Evolutionary conservation across 1,284 basidiomycete species (phyloP).

Genomic region (Papiliotrema terrestris): DNA sequence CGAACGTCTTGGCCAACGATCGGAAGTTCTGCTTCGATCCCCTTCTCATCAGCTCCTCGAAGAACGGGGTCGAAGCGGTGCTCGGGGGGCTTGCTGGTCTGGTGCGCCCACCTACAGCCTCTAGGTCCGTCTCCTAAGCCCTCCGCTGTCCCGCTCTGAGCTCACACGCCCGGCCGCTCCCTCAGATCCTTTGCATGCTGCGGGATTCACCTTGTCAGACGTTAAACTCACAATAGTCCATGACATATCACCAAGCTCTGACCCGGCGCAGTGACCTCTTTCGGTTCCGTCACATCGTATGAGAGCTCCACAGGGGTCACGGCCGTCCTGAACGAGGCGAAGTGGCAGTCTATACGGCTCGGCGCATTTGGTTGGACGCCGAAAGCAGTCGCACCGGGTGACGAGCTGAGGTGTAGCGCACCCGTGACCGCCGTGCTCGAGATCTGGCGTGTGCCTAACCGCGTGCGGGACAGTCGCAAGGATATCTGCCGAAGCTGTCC

Average conservation of each 20-base stretch:
- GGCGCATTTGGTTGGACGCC: not conserved
- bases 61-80: not conserved
- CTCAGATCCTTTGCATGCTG: no score
- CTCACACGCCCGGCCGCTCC: no score
- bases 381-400: not conserved
- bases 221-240: constrained; percentile 52
- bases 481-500: no score
- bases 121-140: no score
- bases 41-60: constrained; percentile 16
- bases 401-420: not conserved
- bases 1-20: constrained; percentile 52
- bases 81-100: no score
- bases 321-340: not conserved
- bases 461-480: no score
- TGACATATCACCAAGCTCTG: constrained; percentile 52
- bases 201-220: no score
- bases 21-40: constrained; percentile 60
- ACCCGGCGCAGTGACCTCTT: constrained; percentile 17
- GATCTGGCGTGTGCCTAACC: no score
- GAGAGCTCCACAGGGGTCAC: constrained; percentile 36
- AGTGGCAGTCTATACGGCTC: not conserved
- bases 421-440: no score
- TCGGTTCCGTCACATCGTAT: constrained; percentile 38
- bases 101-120: no score
- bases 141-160: no score